These are phyloP conservation scores for Citrullus colocynthis DNA, from an alignment of 306 rosid species.

Conservation along the genomic window DNA sequence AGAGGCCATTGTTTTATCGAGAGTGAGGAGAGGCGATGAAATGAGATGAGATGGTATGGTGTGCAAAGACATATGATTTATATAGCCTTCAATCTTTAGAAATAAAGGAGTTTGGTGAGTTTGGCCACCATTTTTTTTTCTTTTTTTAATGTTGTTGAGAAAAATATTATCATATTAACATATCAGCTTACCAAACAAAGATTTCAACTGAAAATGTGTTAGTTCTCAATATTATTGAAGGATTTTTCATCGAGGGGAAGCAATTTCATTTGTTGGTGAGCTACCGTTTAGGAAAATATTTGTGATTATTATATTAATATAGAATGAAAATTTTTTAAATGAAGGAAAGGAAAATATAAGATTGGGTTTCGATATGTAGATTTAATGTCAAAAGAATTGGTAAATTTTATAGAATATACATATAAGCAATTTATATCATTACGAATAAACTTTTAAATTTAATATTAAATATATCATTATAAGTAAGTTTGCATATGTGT, in stretches of 20 bases:
- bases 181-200: background rate
- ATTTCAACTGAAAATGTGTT: background rate
- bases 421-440: no score
- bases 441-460: no score
- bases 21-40: no score
- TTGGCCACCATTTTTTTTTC: background rate
- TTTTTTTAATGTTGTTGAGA: background rate
- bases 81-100: background rate
- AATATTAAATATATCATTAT: no score
- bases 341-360: no score
- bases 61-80: background rate
- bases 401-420: no score
- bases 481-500: no score
- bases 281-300: background rate
- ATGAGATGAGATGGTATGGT: no score
- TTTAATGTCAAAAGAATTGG: no score
- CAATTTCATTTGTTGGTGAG: background rate
- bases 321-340: no score
- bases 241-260: background rate
- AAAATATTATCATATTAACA: background rate
- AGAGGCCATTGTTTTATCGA: background rate
- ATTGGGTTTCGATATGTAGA: no score
- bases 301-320: background rate
- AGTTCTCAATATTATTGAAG: background rate
- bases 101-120: background rate